Percentiles rank a stretch among this genome's conserved stretches.
Conservation (phyloP, 208 protist species). For the Wallacemonas sp. region DNA sequence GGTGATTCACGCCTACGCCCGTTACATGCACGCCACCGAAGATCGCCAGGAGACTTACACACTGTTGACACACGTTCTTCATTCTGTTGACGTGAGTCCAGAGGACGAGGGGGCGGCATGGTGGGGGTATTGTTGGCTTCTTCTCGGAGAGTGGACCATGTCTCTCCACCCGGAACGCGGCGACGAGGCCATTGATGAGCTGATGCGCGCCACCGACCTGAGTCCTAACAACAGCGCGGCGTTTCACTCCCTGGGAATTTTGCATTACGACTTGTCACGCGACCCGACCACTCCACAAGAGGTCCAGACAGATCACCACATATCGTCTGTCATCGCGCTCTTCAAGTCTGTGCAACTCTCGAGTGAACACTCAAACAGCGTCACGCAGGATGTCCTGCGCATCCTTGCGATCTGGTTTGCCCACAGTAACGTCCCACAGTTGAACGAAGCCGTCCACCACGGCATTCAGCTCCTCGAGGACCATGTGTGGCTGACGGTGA, state of each 20-base stretch:
- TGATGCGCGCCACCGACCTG: constrained; percentile 66
- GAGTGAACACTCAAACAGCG: constrained; percentile 58
- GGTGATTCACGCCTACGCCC: constrained; percentile 87
- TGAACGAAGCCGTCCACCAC: constrained; percentile 85
- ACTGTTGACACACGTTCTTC: constrained; percentile 67
- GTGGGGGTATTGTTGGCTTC: constrained; percentile 84
- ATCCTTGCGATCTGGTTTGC: constrained; percentile 99
- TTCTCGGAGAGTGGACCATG: constrained; percentile 89
- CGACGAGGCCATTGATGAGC: constrained; percentile 76
- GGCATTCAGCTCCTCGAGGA: constrained; percentile 93
- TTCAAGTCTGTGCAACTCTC: constrained; percentile 82
- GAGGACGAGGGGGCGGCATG: constrained; percentile 21
- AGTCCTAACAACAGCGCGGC: constrained; percentile 70
- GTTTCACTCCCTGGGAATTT: constrained; percentile 86
- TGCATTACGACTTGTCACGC: constrained; percentile 82
- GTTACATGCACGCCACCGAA: constrained; percentile 63
- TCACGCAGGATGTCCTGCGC: constrained; percentile 98
- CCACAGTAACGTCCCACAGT: constrained; percentile 61
- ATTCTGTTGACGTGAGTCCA: constrained; percentile 32
- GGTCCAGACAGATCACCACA: constrained; percentile 60
- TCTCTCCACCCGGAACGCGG: constrained; percentile 70
- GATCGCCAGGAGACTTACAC: constrained; percentile 62
- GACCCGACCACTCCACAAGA: constrained; percentile 57
- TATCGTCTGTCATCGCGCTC: constrained; percentile 70
- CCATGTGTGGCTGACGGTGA: constrained; percentile 99